Percentiles rank a stretch among this genome's conserved stretches.
Evolutionary conservation across 1,139 yeast genomes (phyloP).

Genomic region (Ogataea hybrid): DNA sequence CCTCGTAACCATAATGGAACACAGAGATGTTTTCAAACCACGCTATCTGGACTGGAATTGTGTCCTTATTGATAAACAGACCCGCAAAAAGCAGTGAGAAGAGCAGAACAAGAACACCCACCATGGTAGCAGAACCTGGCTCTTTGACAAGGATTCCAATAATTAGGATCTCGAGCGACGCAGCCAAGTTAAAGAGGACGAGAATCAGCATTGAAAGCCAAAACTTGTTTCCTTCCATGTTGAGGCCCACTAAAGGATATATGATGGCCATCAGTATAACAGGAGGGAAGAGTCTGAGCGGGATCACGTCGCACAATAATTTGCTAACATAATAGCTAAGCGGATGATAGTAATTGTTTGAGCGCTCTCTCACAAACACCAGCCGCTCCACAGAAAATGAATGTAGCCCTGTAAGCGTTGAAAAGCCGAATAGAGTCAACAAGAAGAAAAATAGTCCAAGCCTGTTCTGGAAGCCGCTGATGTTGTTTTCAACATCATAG

Average conservation of each 20-base stretch:
- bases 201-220: conserved; percentile 65
- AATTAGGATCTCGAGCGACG: conserved; percentile 79
- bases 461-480: conserved; percentile 94
- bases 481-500: conserved; percentile 79
- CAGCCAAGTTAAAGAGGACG: conserved; percentile 80
- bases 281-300: conserved; percentile 89
- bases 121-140: conserved; percentile 89
- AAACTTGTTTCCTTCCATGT: conserved; percentile 77
- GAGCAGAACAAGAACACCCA: conserved; percentile 78
- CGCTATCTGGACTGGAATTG: conserved; percentile 65
- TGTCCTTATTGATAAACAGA: conserved; percentile 78
- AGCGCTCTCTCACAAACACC: conserved; percentile 86
- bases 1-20: conserved; percentile 95
- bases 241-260: conserved; percentile 90
- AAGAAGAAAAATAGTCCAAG: conserved; percentile 89
- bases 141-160: conserved; percentile 86
- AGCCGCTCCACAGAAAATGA: conserved; percentile 86
- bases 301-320: conserved; percentile 83
- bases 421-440: conserved; percentile 88
- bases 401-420: conserved; percentile 86
- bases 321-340: conserved; percentile 81
- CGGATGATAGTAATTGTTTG: conserved; percentile 91
- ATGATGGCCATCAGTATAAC: conserved; percentile 74
- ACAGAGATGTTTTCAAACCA: conserved; percentile 85
- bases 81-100: conserved; percentile 93